phyloP scores from a whole-genome alignment of 164 flowering plant species.

The Santalum album region DNA sequence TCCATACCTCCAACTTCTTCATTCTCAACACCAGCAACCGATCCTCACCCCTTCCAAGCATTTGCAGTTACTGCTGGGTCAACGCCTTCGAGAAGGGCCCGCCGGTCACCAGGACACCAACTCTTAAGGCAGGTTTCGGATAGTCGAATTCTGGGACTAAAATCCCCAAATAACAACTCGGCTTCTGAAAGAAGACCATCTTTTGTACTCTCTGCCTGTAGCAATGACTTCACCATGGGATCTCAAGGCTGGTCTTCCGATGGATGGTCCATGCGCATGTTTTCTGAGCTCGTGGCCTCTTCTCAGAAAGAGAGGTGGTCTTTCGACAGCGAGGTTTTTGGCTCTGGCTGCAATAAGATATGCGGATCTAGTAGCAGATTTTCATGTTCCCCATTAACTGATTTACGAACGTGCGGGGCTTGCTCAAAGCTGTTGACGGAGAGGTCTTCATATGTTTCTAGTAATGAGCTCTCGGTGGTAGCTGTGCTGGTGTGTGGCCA shows the following conservation, averaged over 20 bases:
- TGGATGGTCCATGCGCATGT: conserved; percentile 78
- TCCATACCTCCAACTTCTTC: conserved; percentile 48
- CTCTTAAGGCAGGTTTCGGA: conserved; percentile 59
- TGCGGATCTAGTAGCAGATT: conserved; percentile 45
- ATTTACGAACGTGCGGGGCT: conserved; percentile 55
- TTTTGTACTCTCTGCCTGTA: conserved; percentile 37
- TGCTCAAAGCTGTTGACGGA: conserved; percentile 66
- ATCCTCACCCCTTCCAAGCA: conserved; percentile 25
- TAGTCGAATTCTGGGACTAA: conserved; percentile 38
- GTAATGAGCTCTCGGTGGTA: conserved; percentile 49
- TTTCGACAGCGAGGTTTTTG: conserved; percentile 64
- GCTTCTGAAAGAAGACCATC: conserved; percentile 61
- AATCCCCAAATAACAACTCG: conserved; percentile 49
- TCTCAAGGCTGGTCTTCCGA: conserved; percentile 77
- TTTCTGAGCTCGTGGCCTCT: conserved; percentile 73
- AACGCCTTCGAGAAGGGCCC: conserved; percentile 51
- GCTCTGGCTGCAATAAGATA: conserved; percentile 36
- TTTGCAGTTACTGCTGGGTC: conserved; percentile 26
- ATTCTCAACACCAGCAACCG: conserved; percentile 24
- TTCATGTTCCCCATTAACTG: conserved; percentile 48
- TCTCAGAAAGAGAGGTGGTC: conserved; percentile 85
- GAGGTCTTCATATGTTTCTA: conserved; percentile 42
- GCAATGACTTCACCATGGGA: conserved; percentile 45
- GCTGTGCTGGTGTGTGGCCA: conserved; percentile 89
- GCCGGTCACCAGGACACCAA: conserved; percentile 53